Conservation (phyloP, 2,329 filamentous ascomycete species). For the Talaromyces pinophilus region DNA sequence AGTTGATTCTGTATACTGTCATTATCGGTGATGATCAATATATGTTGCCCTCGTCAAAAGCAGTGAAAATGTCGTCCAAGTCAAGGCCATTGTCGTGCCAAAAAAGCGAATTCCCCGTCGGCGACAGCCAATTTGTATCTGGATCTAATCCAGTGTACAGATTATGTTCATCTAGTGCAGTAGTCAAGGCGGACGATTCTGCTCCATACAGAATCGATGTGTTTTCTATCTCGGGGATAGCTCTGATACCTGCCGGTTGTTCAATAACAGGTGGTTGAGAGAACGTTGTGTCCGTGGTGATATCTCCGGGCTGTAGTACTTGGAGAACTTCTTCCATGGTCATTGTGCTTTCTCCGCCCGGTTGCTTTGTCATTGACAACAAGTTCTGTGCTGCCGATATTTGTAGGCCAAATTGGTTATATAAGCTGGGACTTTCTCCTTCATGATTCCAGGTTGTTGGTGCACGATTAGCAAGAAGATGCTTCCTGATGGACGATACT, state of each 20-base stretch:
- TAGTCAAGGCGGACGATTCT: not conserved
- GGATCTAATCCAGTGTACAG: not conserved
- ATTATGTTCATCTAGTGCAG: not conserved
- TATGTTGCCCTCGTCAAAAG: conserved; percentile 7
- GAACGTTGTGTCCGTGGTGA: not conserved
- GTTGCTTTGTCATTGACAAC: not conserved
- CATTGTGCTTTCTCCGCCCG: not conserved
- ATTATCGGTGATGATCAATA: not conserved
- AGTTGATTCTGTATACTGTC: no score
- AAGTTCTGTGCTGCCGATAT: not conserved
- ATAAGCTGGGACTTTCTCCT: not conserved
- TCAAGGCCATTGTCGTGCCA: conserved; percentile 6
- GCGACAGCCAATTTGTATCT: not conserved
- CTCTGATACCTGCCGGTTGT: not conserved
- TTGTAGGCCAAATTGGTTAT: not conserved
- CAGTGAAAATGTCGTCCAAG: conserved; percentile 1
- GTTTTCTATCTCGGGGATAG: not conserved
- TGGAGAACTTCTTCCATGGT: conserved; percentile 7
- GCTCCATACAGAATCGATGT: not conserved
- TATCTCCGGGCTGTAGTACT: not conserved
- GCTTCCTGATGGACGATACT: not conserved
- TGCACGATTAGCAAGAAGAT: not conserved
- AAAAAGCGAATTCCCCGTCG: not conserved
- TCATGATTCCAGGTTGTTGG: not conserved
- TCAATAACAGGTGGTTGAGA: not conserved